Conservation (phyloP, 331 rosid species). For the Malus hybrid region DNA sequence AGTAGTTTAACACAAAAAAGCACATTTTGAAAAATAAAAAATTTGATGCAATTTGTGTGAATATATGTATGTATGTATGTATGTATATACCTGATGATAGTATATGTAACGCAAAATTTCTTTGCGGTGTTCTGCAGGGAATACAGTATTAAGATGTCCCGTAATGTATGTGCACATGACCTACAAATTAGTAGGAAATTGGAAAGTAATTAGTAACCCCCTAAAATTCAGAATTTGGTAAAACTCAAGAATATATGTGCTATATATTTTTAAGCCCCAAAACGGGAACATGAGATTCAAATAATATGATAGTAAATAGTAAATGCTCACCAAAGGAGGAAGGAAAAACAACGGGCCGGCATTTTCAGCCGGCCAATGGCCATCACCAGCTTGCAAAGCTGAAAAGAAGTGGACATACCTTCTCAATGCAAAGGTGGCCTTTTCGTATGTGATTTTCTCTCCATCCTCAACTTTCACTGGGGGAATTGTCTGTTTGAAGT, state of each 20-base stretch:
- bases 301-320: neutral
- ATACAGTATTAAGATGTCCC: slow-evolving; percentile 8
- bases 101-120: slow-evolving; percentile 25
- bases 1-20: neutral
- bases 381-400: slow-evolving; percentile 57
- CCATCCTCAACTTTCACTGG: slow-evolving; percentile 26
- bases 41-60: neutral
- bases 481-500: slow-evolving; percentile 32
- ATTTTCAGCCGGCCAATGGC: slow-evolving; percentile 84
- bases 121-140: slow-evolving; percentile 1
- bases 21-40: neutral
- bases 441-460: slow-evolving; percentile 31
- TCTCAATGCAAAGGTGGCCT: slow-evolving; percentile 17
- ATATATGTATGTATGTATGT: neutral
- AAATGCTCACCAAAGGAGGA: slow-evolving; percentile 50
- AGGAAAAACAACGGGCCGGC: slow-evolving; percentile 55
- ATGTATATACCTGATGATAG: slow-evolving; percentile 18
- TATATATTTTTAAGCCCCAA: neutral
- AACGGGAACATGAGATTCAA: neutral
- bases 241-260: neutral
- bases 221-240: neutral
- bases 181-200: neutral
- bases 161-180: slow-evolving; percentile 14
- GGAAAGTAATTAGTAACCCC: neutral
- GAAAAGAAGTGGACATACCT: slow-evolving; percentile 39